These are phyloP conservation scores for Talaromyces sp. DNA, from an alignment of 2,329 filamentous ascomycete species.

Conservation along the genomic window DNA sequence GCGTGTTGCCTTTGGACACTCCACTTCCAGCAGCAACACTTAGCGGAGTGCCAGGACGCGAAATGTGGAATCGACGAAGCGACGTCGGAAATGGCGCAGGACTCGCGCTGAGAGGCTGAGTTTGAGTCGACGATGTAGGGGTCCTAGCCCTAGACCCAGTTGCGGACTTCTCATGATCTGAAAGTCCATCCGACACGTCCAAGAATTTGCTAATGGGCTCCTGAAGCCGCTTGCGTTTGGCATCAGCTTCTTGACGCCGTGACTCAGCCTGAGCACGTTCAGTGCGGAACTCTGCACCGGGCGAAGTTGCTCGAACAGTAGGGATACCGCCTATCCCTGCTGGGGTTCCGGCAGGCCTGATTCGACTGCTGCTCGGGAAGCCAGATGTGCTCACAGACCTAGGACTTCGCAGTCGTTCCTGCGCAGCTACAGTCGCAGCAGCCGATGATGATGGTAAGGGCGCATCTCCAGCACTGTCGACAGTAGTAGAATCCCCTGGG, in stretches of 20 bases:
- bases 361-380: slow-evolving; percentile 13
- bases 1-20: slow-evolving; percentile 34
- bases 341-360: slow-evolving; percentile 8
- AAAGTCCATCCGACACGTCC: background rate
- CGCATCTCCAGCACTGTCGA: slow-evolving; percentile 7
- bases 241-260: slow-evolving; percentile 30
- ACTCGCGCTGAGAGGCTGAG: slow-evolving; percentile 12
- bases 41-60: slow-evolving; percentile 29
- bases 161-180: background rate
- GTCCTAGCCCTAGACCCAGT: slow-evolving; percentile 16
- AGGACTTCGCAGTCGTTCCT: slow-evolving; percentile 30
- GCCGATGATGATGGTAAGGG: slow-evolving; percentile 17
- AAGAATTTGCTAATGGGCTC: slow-evolving; percentile 23
- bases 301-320: slow-evolving; percentile 40
- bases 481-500: slow-evolving; percentile 21
- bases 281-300: slow-evolving; percentile 41
- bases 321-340: slow-evolving; percentile 31
- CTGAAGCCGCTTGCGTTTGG: slow-evolving; percentile 27
- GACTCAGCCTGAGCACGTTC: slow-evolving; percentile 29
- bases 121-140: slow-evolving; percentile 20
- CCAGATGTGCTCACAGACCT: slow-evolving; percentile 35
- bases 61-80: slow-evolving; percentile 41
- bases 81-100: slow-evolving; percentile 26
- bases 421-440: slow-evolving; percentile 22
- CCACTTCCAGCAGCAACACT: slow-evolving; percentile 28